Conservation (phyloP, 768 basidiomycete genomes). For the Daedaleopsis sinensis region DNA sequence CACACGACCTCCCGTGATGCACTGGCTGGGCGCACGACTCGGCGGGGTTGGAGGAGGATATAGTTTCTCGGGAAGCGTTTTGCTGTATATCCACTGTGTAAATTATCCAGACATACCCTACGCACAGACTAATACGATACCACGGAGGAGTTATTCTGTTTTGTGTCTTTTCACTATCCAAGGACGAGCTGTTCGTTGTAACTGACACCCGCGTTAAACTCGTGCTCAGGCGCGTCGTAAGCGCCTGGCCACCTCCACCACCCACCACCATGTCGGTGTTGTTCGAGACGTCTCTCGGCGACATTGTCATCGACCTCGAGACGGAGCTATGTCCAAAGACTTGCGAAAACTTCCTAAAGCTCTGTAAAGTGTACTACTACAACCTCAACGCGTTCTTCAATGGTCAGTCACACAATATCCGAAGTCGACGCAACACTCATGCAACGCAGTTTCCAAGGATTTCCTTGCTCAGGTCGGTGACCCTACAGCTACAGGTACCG, state of each 20-base stretch:
- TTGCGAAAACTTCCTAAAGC: constrained; percentile 95
- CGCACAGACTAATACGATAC: constrained; percentile 16
- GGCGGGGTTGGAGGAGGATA: too few relatives aligned
- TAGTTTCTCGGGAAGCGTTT: not conserved
- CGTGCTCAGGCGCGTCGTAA: too few relatives aligned
- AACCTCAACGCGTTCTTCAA: constrained; percentile 98
- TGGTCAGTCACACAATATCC: constrained; percentile 62
- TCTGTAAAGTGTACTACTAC: constrained; percentile 97
- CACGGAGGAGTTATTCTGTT: not conserved
- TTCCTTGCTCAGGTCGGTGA: constrained; percentile 98
- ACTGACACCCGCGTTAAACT: too few relatives aligned
- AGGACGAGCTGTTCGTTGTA: too few relatives aligned
- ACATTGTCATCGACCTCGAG: constrained; percentile 95
- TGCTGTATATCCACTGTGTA: constrained; percentile 14
- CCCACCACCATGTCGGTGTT: constrained; percentile 80
- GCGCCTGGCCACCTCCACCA: constrained; percentile 2
- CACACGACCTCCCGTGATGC: constrained; percentile 10
- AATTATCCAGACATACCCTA: constrained; percentile 10
- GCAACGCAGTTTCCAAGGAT: constrained; percentile 85
- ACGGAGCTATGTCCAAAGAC: constrained; percentile 88
- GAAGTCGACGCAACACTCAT: not conserved
- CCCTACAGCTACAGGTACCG: constrained; percentile 91
- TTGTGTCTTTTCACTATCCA: not conserved
- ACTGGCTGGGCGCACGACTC: too few relatives aligned
- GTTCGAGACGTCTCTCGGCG: constrained; percentile 95